Evolutionary conservation across 108 stramenopile species (phyloP).

Genomic region (Skeletonema grethae): DNA sequence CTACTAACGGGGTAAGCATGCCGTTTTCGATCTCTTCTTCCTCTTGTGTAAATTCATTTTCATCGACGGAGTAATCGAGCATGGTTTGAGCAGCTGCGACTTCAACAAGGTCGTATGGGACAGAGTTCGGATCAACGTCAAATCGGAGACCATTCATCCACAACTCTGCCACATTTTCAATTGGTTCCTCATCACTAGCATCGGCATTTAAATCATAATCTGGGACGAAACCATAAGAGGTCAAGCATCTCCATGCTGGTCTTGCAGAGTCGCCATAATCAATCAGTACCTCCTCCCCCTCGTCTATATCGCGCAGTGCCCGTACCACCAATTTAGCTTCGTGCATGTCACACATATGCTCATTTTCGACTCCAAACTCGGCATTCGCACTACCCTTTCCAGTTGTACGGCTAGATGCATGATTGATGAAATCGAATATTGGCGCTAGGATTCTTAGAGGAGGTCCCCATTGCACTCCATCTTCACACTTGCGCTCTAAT

Average conservation of each 20-base stretch:
- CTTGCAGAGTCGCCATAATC: conserved; percentile 71
- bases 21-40: conserved; percentile 11
- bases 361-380: conserved; percentile 49
- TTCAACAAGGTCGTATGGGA: conserved; percentile 66
- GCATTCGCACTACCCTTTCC: conserved; percentile 53
- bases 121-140: conserved; percentile 55
- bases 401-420: conserved; percentile 33
- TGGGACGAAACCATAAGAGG: conserved; percentile 84
- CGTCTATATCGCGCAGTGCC: conserved; percentile 44
- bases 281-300: conserved; percentile 59
- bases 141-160: conserved; percentile 63
- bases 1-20: conserved; percentile 54
- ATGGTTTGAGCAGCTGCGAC: conserved; percentile 38
- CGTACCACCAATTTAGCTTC: conserved; percentile 57
- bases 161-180: conserved; percentile 60
- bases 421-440: conserved; percentile 83
- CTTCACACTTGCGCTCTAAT: conserved; percentile 33
- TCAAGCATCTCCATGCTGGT: conserved; percentile 73
- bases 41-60: conserved; percentile 13
- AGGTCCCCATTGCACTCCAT: conserved; percentile 41
- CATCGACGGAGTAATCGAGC: conserved; percentile 15
- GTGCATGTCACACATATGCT: conserved; percentile 25
- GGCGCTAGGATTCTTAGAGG: conserved; percentile 69
- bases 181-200: conserved; percentile 18
- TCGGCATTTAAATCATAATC: conserved; percentile 17